Evolutionary conservation across 2,329 filamentous ascomycete genomes (phyloP), one percentile per base, ranked within the genome.

Genomic region (Penicillium sp.): DNA sequence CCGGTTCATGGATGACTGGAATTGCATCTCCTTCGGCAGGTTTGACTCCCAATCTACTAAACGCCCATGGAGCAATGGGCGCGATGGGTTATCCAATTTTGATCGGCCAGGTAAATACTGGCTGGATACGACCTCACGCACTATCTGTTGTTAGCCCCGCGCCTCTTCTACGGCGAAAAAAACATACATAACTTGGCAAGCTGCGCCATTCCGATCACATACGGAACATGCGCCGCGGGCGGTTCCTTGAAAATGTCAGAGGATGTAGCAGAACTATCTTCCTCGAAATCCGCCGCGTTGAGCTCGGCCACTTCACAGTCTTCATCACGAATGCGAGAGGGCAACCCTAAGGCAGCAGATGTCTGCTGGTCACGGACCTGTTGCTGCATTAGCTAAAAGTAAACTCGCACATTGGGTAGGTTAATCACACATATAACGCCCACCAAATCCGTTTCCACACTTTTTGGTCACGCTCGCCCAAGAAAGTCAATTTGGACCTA

Each of bases 381-480:
- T 30, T 5, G 1, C 1, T 25, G 4, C 4, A 4, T 54, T 22
- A 53, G 35, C 16, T 28, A 25, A 27, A 4, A 51, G n/a, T 38
- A 44, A 8, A 20, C 2, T 31, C n/a, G 18, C 3, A 42, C 11
- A 43, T 38, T 27, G 25, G 18, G 38, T 42, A 31, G 42, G 24
- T 25, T 4, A 53, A 62, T 42, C 52, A 71, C 70, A 48, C 27
- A 9, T 81, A 81, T 7, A 81, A 73, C 5, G 78, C 77, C 79
- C 79, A 81, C 78, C 79, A 82, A 6, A 81, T 74, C 5, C 79
- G 63, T 50, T 76, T 73, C 58, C 76, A 74, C 30, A 80, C 55
- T 51, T 67, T 66, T n/a, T 67, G 65, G 3, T 68, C 54, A n/a
- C 61, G 63, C 3, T 60, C 51, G 16, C 69, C 64, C 9, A 63